Base-by-base conservation (phyloP, 2,329 filamentous ascomycete genomes). In the Incumbomyces lentus region DNA sequence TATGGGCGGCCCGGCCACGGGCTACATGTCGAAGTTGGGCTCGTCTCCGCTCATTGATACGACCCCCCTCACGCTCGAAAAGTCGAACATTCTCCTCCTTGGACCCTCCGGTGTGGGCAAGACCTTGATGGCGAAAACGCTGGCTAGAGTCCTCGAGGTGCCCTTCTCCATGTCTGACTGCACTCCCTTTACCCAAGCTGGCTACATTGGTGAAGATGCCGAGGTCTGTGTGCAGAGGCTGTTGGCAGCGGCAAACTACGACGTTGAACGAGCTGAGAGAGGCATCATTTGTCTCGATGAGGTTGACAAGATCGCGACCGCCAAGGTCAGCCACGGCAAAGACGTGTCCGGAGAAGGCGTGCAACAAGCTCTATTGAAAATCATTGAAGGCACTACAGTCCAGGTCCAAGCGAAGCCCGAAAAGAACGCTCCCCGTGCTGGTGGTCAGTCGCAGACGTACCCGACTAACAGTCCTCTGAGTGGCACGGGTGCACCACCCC, bases 201-300 rank as follows among this genome's bases (percentile, higher is more conserved):
- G 92, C 19, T 98, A 98, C 59, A 95, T 98, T 55, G 92, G 92
- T 26, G 90, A 96, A 61, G 92, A 98, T 61, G 90, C 90, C n/a
- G 92, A 98, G 62, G 82, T 86, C 1, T 95, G 90, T 58, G 87
- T 98, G 34, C 87, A 95, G 60, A 77, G 92, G 37, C 73, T 98
- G 19, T 73, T 98, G 8, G 85, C 93, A 46, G 88, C 93, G 49
- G 81, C 90, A 7, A 90, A 93, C 62, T 94, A 94, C 64, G 85
- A 94, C 56, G 78, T 92, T 22, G 79, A 81, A 49, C 80, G 83
- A 46, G 83, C 88, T 6, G 90, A 98, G 62, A 79, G 86, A 44
- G 92, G 92, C 4, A 96, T 98, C 47, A 87, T 98, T 39, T 92
- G 94, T 47, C 73, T 98, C 16, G 92, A 98, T 57, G 92, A 98